Percentiles rank a stretch among this genome's conserved stretches.
Conservation (phyloP, 2,329 filamentous ascomycete genomes). For the Neopestalotiopsis clavispora region DNA sequence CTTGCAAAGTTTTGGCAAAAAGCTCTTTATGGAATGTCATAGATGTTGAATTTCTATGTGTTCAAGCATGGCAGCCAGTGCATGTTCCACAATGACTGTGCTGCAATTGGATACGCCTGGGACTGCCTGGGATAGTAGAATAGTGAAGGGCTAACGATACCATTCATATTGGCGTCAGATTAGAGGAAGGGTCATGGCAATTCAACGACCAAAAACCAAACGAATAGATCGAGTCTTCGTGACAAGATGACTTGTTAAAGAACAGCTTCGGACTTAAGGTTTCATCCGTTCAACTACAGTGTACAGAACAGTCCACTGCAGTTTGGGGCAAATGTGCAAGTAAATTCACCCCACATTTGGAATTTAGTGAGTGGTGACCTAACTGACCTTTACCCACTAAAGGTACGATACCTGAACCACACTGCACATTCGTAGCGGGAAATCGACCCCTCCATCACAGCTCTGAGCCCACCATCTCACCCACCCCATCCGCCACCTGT, state of each 20-base stretch:
- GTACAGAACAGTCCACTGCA: not conserved
- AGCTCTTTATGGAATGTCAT: too few species aligned
- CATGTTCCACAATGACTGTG: too few species aligned
- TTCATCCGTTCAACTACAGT: not conserved
- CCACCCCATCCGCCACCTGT: not conserved
- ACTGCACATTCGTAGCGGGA: not conserved
- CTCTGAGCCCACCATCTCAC: not conserved
- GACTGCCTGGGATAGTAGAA: too few species aligned
- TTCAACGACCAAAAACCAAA: not conserved
- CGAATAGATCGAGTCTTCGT: not conserved
- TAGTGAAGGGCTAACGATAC: too few species aligned
- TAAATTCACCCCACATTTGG: not conserved
- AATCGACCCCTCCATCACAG: constrained; percentile 10
- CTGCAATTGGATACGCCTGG: too few species aligned
- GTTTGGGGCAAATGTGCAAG: not conserved
- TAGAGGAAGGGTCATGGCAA: not conserved
- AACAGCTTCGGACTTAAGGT: not conserved
- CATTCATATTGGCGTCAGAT: too few species aligned
- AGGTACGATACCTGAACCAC: not conserved
- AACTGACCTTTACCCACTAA: not conserved
- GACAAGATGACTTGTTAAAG: not conserved
- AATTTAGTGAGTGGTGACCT: not conserved
- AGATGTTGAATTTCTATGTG: too few species aligned
- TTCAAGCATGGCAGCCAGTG: too few species aligned
- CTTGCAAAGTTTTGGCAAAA: too few species aligned